Conservation (phyloP, 2,329 filamentous ascomycete genomes). For the Fusarium temperatum region DNA sequence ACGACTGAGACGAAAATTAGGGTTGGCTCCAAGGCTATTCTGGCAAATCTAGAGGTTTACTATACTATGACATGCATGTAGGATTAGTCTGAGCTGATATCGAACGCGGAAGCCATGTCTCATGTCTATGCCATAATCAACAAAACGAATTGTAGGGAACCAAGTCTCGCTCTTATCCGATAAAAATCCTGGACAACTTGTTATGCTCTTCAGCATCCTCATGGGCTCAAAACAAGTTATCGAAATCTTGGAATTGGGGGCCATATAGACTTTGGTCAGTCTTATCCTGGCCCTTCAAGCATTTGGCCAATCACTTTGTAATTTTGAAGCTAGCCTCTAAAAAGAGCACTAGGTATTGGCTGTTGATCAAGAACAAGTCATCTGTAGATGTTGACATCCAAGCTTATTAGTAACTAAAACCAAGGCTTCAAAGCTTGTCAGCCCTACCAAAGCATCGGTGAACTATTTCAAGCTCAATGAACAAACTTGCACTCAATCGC, state of each 20-base stretch:
- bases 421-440: constrained; percentile 1
- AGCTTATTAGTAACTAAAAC: neutral
- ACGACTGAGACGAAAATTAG: rapidly evolving
- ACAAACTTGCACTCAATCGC: neutral
- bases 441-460: neutral
- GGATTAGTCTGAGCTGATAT: neutral
- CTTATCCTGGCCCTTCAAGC: neutral
- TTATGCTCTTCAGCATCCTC: neutral
- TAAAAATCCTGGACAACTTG: rapidly evolving
- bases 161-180: neutral
- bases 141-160: neutral
- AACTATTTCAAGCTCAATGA: neutral
- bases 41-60: neutral
- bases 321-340: neutral
- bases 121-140: too few relatives aligned
- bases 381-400: constrained; percentile 14
- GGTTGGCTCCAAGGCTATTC: neutral
- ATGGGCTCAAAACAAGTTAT: neutral
- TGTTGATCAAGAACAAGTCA: neutral
- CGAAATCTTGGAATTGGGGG: neutral
- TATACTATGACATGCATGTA: neutral
- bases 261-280: neutral
- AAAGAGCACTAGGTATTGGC: neutral
- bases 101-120: neutral
- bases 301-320: neutral